Base-by-base conservation (phyloP, 495 filamentous ascomycete genomes). In the Neurospora sublineolata region DNA sequence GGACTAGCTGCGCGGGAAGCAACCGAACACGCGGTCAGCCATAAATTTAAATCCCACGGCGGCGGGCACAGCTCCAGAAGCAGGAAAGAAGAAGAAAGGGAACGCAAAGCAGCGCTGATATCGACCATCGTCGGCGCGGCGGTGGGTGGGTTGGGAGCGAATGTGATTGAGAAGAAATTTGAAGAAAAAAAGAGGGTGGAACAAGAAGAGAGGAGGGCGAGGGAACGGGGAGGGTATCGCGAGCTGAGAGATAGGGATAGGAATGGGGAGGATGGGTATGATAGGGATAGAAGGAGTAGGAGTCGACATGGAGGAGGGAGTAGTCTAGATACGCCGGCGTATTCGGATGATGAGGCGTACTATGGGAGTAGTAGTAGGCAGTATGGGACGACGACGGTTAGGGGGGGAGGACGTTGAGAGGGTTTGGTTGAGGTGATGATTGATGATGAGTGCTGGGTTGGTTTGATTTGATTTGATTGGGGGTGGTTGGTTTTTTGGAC, bases 141-240 rank as follows among this genome's bases (percentile, higher is more conserved):
- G 36, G 80, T 84, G 8, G 83, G 82, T 7, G 83, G 82, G 70
- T 70, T 85, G 40, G 82, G 82, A 1, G 83, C 82, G 23, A 85
- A 85, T 72, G 83, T 82, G 14, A 75, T 85, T 52, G 83, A 83
- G 80, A 81, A 80, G 76, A 72, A 77, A 70, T 58, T 84, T 37
- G 82, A 84, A 73, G 67, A 68, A 12, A 70, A 72, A 14, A 73
- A 77, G 41, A 76, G 73, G 69, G 72, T 72, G 71, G 79, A 76
- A 40, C 64, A 69, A 36, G 67, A 73, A 30, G 72, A 75, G 70
- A 74, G 79, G 72, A 74, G 78, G 67, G 76, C 46, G 23, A 77
- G 79, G 80, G 80, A 81, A 69, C 70, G 69, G 60, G 74, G 80
- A 1, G 44, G 37, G 8, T 70, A 69, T 33, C 36, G 69, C 4